Base-by-base conservation (phyloP, 2,329 filamentous ascomycete species). In the Penicillium thymicola region DNA sequence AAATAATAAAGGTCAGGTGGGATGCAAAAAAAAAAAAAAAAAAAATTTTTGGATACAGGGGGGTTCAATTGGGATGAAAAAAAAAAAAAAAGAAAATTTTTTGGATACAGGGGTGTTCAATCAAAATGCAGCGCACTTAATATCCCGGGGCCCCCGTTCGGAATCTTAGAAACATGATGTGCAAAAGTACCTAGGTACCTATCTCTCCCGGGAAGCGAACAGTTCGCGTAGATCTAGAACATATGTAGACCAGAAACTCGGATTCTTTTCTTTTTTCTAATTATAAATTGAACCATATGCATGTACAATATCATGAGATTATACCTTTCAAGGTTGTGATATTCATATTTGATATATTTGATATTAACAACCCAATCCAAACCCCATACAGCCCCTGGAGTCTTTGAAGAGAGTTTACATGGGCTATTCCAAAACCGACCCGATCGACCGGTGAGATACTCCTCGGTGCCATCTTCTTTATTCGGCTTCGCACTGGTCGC, bases 401-500 rank as follows among this genome's bases (percentile, higher is more conserved):
- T 32, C 30, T 13, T 25, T 10, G 21, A 40, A 49, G 23, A 40
- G 34, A 45, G 30, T 18, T 25, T 36, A 37, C 23, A 28, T 21
- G 36, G 36, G 8, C n/a, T 38, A 14, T n/a, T 13, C 23, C 32
- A 48, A 48, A 28, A 40, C 11, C 5, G 44, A 36, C 30, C 30
- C 8, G 44, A 47, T n/a, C 21, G 44, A 45, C 23, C 18, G 28
- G 14, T 3, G 16, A 46, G 21, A 46, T 52, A n/a, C 21, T 10
- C 11, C 32, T 54, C 16, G 18, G 42, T 9, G 34, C n/a, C 10
- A 34, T 47, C n/a, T 48, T 41, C 32, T 32, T 41, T 28, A 5
- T 36, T 52, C 14, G 48, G 18, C 18, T 30, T 49, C 52, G 63
- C 63, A 61, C 55, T 62, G 63, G 32, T 62, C 64, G 61, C 63